These are phyloP conservation scores for Plasmopara muralis DNA, from an alignment of 352 stramenopile species.

Conservation along the genomic window DNA sequence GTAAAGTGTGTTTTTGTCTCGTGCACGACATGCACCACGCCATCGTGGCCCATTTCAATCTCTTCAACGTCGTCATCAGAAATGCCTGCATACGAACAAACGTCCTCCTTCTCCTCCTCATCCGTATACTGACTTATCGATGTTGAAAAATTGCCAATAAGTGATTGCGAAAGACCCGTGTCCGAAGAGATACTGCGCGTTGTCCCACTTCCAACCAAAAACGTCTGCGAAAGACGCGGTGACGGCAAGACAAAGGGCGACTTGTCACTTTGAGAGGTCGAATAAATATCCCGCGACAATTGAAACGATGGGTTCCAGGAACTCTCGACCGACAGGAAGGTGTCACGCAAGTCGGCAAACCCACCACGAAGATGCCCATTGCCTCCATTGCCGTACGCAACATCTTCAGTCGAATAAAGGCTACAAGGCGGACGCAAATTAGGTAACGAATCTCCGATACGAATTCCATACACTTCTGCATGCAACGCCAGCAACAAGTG, in stretches of 20 bases:
- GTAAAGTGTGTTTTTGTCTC: slow-evolving; percentile 8
- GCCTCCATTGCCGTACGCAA: slow-evolving; percentile 1
- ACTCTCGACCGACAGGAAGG: slow-evolving; percentile 26
- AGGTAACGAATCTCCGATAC: slow-evolving; percentile 15
- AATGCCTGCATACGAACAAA: slow-evolving; percentile 28
- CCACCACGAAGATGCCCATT: slow-evolving; percentile 24
- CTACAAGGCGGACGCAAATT: slow-evolving; percentile 10
- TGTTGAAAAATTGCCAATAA: slow-evolving; percentile 70
- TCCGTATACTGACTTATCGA: slow-evolving; percentile 46
- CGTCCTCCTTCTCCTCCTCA: slow-evolving; percentile 35
- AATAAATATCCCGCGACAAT: slow-evolving; percentile 19
- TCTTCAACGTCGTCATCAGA: slow-evolving; percentile 32
- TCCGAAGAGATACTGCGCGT: slow-evolving; percentile 42
- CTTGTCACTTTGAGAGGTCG: slow-evolving; percentile 26
- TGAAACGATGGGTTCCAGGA: slow-evolving; percentile 16
- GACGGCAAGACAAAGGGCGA: slow-evolving; percentile 33
- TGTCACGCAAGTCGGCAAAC: slow-evolving; percentile 31
- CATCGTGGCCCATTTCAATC: slow-evolving; percentile 13
- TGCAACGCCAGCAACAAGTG: slow-evolving; percentile 49
- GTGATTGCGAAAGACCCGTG: slow-evolving; percentile 64
- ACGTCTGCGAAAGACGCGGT: slow-evolving; percentile 36
- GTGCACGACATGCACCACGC: slow-evolving; percentile 8
- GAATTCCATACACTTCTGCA: slow-evolving; percentile 66
- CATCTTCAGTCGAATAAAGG: slow-evolving; percentile 3
- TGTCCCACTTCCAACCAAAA: slow-evolving; percentile 26